Evolutionary conservation across 2,329 filamentous ascomycete genomes (phyloP), one percentile per base, ranked within the genome.

Genomic region (Metarhizium robertsii): DNA sequence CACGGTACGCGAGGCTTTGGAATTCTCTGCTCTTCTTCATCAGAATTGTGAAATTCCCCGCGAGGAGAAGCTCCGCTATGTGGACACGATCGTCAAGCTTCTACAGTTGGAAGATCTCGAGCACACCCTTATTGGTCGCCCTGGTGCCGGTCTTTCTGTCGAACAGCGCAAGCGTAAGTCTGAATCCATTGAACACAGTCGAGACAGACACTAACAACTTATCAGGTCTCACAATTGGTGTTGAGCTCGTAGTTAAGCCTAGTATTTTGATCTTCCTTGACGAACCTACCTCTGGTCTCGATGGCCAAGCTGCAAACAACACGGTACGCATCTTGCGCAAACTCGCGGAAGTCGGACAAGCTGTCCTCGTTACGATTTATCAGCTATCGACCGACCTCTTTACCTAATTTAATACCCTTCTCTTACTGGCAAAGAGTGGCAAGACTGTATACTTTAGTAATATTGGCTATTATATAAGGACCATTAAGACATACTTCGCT

Each of bases 1-100:
- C 1, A 92, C 89, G 0, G 88, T 92, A 4, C 80, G 88, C 16
- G 88, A 92, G 67, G 87, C 88, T 1, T 75, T 92, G 5, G 79
- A 81, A 55, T 92, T 92, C 66, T 87, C 83, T 53, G 88, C 88
- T 4, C 70, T 88, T 1, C 79, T 92, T 11, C 81, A 89, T 53
- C 89, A 92, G 65, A 83, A 83, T 29, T 81, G 80, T 10, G 75
- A 84, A 29, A 78, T 83, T 2, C 72, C 85, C 0, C 77, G 78
- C 1, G 72, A 80, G 54, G 87, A 91, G 63, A 92, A 92, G 70
- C 71, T 90, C 1, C 79, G 78, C 3, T 92, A 92, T 60, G 88
- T 92, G 8, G 80, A 90, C 52, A 86, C 88, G 57, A 86, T 92
- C 45, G 88, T 94, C 63, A 86, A 89, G 61, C 69, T 80, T 0